Evolutionary conservation across 805 yeast species (phyloP).

Genomic region (Dipodascus albidus): DNA sequence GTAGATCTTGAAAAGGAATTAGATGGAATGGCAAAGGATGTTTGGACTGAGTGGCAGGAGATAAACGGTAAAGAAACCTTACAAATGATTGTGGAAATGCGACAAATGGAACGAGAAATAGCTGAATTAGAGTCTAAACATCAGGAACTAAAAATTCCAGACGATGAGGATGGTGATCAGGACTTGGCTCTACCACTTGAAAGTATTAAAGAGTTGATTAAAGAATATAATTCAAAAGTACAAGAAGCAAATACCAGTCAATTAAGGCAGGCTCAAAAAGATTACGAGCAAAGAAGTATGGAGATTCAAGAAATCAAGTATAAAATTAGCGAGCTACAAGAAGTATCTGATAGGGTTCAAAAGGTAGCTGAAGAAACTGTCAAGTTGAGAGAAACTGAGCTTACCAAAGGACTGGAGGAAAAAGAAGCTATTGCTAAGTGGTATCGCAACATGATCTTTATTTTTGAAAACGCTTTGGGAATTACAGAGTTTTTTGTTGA

Average conservation of each 20-base stretch:
- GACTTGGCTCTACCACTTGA: neutral
- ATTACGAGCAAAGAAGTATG: neutral
- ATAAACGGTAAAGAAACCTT: neutral
- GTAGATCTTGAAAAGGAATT: slow-evolving; percentile 17
- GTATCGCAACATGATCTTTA: slow-evolving; percentile 11
- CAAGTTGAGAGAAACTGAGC: slow-evolving; percentile 8
- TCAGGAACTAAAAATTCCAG: neutral
- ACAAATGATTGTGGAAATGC: slow-evolving; percentile 16
- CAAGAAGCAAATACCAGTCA: neutral
- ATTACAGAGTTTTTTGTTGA: neutral
- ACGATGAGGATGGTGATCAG: neutral
- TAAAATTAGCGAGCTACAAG: slow-evolving; percentile 3
- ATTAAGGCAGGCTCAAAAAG: neutral
- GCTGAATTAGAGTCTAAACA: slow-evolving; percentile 14
- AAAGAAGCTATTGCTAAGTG: slow-evolving; percentile 13
- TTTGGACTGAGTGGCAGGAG: neutral
- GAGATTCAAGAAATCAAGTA: neutral
- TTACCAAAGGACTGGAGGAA: slow-evolving; percentile 8
- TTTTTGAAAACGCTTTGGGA: slow-evolving; percentile 6
- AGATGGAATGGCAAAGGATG: neutral
- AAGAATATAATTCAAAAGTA: neutral
- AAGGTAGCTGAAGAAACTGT: slow-evolving; percentile 10
- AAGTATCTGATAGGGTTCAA: slow-evolving; percentile 5
- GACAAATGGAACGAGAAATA: slow-evolving; percentile 23
- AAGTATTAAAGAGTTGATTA: neutral